Conservation (phyloP, 257 asterid species). For the Salvia miltiorrhiza region DNA sequence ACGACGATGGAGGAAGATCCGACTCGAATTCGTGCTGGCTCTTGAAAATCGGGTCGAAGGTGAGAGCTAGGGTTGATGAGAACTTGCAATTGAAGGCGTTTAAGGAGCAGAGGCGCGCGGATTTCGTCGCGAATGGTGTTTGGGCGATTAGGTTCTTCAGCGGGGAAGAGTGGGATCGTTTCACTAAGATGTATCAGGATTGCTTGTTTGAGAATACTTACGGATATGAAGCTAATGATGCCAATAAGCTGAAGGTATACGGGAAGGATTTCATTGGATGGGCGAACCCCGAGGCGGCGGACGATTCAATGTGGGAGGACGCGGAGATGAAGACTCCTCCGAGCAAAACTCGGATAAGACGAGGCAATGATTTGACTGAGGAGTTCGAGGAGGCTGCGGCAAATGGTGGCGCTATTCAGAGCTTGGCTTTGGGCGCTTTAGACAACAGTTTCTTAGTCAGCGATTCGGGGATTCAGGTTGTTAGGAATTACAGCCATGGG, state of each 20-base stretch:
- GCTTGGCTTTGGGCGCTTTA: slow-evolving; percentile 89
- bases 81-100: slow-evolving; percentile 66
- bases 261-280: slow-evolving; percentile 95
- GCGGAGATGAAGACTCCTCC: slow-evolving; percentile 67
- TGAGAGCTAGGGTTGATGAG: slow-evolving; percentile 59
- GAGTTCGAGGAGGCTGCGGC: slow-evolving; percentile 83
- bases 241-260: slow-evolving; percentile 71
- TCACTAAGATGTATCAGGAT: slow-evolving; percentile 53
- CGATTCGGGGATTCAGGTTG: slow-evolving; percentile 84
- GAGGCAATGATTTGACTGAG: slow-evolving; percentile 59
- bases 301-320: slow-evolving; percentile 94
- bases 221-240: slow-evolving; percentile 80
- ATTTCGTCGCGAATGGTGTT: slow-evolving; percentile 78
- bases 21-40: slow-evolving; percentile 50
- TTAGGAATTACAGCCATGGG: slow-evolving; percentile 78
- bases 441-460: slow-evolving; percentile 92
- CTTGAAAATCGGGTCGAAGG: slow-evolving; percentile 64
- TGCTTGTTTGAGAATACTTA: slow-evolving; percentile 82
- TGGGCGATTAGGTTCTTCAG: slow-evolving; percentile 71
- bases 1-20: slow-evolving; percentile 38
- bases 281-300: slow-evolving; percentile 88
- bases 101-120: slow-evolving; percentile 74
- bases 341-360: slow-evolving; percentile 41
- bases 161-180: slow-evolving; percentile 52
- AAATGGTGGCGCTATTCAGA: slow-evolving; percentile 66